Conservation (phyloP, 202 grass and related monocot genomes). For the Digitaria exilis region DNA sequence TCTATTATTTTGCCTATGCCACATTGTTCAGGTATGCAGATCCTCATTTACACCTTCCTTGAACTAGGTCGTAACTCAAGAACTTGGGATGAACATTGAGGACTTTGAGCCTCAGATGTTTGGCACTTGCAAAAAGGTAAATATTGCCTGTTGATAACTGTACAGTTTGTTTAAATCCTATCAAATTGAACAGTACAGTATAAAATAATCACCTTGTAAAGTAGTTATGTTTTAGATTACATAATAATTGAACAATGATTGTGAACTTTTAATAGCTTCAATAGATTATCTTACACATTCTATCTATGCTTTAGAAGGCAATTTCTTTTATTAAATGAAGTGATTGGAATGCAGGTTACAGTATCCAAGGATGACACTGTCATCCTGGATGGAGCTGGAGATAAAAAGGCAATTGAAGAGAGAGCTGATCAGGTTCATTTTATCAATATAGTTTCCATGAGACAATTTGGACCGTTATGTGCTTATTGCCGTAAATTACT, state of each 20-base stretch:
- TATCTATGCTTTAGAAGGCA: constrained; percentile 1
- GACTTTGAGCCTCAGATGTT: constrained; percentile 83
- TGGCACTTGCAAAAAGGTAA: constrained; percentile 91
- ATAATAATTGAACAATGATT: constrained; percentile 2
- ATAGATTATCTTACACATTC: background rate
- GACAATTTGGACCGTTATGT: background rate
- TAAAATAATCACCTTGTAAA: background rate
- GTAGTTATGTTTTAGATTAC: background rate
- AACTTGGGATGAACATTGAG: constrained; percentile 94
- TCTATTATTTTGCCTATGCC: constrained; percentile 7
- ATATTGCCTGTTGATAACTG: background rate
- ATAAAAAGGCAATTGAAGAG: constrained; percentile 85
- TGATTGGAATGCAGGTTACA: constrained; percentile 65
- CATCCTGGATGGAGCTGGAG: constrained; percentile 89
- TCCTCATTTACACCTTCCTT: constrained; percentile 16
- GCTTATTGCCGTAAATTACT: background rate
- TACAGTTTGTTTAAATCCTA: constrained; percentile 15
- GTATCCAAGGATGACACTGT: constrained; percentile 95
- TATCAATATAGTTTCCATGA: constrained; percentile 16
- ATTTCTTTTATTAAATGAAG: background rate
- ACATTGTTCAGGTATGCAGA: background rate
- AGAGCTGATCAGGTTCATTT: constrained; percentile 74
- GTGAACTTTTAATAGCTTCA: background rate
- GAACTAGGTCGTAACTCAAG: constrained; percentile 83
- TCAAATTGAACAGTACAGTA: background rate